Percentiles rank a stretch among this genome's conserved stretches.
Conservation (phyloP, 2,329 filamentous ascomycete species). For the Aspergillus sp. region DNA sequence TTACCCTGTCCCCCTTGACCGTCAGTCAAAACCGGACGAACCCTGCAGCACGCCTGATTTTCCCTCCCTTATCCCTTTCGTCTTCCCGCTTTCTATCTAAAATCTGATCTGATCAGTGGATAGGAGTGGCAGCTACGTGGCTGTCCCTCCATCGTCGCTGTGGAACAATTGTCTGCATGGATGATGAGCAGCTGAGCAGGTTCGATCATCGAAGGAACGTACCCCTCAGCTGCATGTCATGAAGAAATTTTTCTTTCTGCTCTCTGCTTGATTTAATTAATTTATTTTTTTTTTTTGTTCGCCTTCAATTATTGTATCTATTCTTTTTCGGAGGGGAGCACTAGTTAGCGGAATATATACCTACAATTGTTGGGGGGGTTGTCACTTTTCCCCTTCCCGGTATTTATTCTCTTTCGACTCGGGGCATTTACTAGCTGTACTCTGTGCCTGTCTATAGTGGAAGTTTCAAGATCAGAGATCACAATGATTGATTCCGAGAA, state of each 20-base stretch:
- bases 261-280: neutral
- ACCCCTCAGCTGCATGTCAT: conserved; percentile 3
- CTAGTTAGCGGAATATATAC: neutral
- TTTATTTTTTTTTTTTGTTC: neutral
- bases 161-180: conserved; percentile 22
- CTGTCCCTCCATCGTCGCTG: conserved; percentile 16
- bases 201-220: conserved; percentile 10
- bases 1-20: neutral
- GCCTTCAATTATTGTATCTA: neutral
- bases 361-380: too few species aligned
- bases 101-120: conserved; percentile 7
- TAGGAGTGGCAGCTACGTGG: conserved; percentile 23
- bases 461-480: neutral
- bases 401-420: neutral
- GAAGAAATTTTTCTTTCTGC: neutral
- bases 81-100: neutral
- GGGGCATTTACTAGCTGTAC: neutral
- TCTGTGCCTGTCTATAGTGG: neutral
- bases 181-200: conserved; percentile 24
- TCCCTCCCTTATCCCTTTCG: neutral
- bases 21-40: conserved; percentile 7
- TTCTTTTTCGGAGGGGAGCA: neutral
- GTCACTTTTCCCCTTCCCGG: neutral
- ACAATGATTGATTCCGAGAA: neutral
- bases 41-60: conserved; percentile 21